phyloP scores from a whole-genome alignment of 345 rosid genomes.

The Streptanthus diversifolius region DNA sequence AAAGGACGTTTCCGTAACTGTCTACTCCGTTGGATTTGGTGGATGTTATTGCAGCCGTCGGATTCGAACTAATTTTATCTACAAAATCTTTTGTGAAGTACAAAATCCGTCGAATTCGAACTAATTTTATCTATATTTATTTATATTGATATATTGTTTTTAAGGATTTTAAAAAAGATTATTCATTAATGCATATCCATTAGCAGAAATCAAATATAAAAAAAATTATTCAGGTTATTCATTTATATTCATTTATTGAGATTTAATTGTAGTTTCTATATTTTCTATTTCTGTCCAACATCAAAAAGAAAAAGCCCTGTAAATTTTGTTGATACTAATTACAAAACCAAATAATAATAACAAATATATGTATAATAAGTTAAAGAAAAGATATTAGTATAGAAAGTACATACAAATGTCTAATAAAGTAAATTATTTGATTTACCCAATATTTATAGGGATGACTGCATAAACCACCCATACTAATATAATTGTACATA shows the following conservation, averaged over 20 bases:
- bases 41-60: constrained; percentile 13
- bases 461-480: too few species aligned
- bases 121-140: too few species aligned
- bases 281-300: neutral
- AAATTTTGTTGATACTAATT: neutral
- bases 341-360: neutral
- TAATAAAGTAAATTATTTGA: neutral
- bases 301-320: neutral
- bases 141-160: too few species aligned
- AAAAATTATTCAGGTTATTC: too few species aligned
- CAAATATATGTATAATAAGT: neutral
- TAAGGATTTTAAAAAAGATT: too few species aligned
- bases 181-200: too few species aligned
- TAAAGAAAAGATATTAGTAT: neutral
- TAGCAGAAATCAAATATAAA: too few species aligned
- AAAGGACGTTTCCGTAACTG: neutral
- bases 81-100: neutral
- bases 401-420: neutral
- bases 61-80: constrained; percentile 16
- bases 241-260: too few species aligned
- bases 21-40: neutral
- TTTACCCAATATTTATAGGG: too few species aligned
- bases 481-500: too few species aligned
- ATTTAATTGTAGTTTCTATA: neutral
- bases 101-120: too few species aligned